phyloP scores from a whole-genome alignment of 108 stramenopile genomes.

The Cyclotella atomus region DNA sequence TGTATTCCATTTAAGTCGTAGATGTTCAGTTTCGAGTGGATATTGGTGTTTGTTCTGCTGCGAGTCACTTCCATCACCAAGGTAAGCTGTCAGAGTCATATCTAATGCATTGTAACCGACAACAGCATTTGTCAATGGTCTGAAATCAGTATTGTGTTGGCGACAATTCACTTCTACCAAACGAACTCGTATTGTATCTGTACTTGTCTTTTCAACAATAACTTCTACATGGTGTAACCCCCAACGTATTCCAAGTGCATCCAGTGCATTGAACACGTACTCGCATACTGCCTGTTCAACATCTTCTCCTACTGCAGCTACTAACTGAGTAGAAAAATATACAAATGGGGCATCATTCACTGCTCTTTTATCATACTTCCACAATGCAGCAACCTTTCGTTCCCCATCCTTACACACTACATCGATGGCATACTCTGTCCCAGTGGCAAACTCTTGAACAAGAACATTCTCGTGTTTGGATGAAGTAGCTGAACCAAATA shows the following conservation, averaged over 20 bases:
- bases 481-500: constrained; percentile 78
- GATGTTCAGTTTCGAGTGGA: constrained; percentile 31
- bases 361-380: constrained; percentile 95
- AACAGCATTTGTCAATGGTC: constrained; percentile 76
- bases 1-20: constrained; percentile 59
- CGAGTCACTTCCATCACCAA: constrained; percentile 31
- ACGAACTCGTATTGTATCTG: constrained; percentile 40
- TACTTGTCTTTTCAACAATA: constrained; percentile 56
- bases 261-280: constrained; percentile 57
- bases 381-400: constrained; percentile 93
- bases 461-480: constrained; percentile 82
- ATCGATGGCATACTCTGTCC: constrained; percentile 94
- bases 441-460: constrained; percentile 78
- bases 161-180: constrained; percentile 90
- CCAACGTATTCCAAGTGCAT: constrained; percentile 72
- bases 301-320: constrained; percentile 34
- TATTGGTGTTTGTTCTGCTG: constrained; percentile 15
- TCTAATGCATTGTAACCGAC: constrained; percentile 87
- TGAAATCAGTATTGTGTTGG: constrained; percentile 89
- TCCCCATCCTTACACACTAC: constrained; percentile 87
- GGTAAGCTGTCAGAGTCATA: constrained; percentile 71
- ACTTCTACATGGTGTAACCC: constrained; percentile 84
- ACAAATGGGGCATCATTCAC: constrained; percentile 89
- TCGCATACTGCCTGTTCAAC: constrained; percentile 57
- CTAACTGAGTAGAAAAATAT: constrained; percentile 86